Evolutionary conservation across 2,329 filamentous ascomycete genomes (phyloP).

Genomic region (Rutstroemia sydowiana): DNA sequence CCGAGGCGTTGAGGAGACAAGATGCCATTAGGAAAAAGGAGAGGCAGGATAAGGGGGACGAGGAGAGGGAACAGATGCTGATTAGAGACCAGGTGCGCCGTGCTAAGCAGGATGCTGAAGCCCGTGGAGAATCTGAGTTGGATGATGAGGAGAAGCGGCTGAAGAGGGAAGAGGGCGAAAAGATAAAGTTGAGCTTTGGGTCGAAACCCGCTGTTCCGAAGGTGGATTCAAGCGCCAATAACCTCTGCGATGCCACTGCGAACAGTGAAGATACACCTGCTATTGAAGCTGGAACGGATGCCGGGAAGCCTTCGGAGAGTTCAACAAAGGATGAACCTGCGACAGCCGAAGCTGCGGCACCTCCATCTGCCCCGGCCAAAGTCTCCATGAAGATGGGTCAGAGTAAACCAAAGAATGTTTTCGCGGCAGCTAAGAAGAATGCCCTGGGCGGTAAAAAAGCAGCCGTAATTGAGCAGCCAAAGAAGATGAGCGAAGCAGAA

Average conservation of each 20-base stretch:
- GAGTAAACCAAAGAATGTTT: slow-evolving; percentile 70
- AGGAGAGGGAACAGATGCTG: slow-evolving; percentile 77
- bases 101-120: slow-evolving; percentile 55
- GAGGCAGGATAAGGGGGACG: slow-evolving; percentile 80
- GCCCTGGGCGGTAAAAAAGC: slow-evolving; percentile 59
- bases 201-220: slow-evolving; percentile 23
- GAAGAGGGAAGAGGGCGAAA: slow-evolving; percentile 63
- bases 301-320: neutral
- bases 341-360: neutral
- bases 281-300: neutral
- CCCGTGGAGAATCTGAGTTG: slow-evolving; percentile 35
- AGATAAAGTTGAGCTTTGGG: slow-evolving; percentile 65
- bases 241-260: neutral
- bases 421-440: slow-evolving; percentile 61
- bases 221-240: slow-evolving; percentile 3
- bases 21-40: slow-evolving; percentile 81
- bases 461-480: slow-evolving; percentile 51
- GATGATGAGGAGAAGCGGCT: slow-evolving; percentile 40
- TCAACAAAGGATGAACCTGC: neutral
- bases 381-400: slow-evolving; percentile 63
- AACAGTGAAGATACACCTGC: neutral
- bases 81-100: slow-evolving; percentile 77
- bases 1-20: slow-evolving; percentile 71
- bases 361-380: slow-evolving; percentile 25
- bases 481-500: slow-evolving; percentile 84